These are phyloP conservation scores for Aspergillus biplanus DNA, from an alignment of 495 filamentous ascomycete genomes.

Conservation along the genomic window DNA sequence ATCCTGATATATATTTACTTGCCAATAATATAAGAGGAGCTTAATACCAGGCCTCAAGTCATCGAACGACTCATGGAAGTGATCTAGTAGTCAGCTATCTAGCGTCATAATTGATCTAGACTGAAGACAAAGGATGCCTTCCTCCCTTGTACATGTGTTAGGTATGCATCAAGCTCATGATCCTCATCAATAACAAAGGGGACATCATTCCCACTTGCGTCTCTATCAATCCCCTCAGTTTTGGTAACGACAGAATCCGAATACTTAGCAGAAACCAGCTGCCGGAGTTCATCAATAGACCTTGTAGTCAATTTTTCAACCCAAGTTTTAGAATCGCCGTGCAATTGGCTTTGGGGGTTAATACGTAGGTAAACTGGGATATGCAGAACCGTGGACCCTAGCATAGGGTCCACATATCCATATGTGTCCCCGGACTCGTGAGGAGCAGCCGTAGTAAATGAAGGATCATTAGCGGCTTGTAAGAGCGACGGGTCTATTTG, in stretches of 20 bases:
- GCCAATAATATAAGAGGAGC: not conserved
- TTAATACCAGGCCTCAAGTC: not conserved
- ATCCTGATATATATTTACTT: too few relatives aligned
- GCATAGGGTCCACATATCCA: conserved; percentile 43
- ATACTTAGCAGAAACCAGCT: conserved; percentile 57
- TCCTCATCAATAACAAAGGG: conserved; percentile 65
- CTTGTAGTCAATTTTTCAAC: conserved; percentile 58
- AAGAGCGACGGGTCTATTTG: conserved; percentile 69
- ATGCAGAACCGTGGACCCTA: conserved; percentile 32
- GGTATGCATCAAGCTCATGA: conserved; percentile 69
- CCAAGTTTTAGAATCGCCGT: conserved; percentile 58
- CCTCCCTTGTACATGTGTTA: conserved; percentile 62
- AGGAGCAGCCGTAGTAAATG: conserved; percentile 45
- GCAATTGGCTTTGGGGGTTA: conserved; percentile 54
- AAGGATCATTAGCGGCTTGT: conserved; percentile 54
- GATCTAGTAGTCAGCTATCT: not conserved
- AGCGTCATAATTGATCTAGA: conserved; percentile 27
- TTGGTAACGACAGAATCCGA: conserved; percentile 57
- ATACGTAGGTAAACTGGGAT: conserved; percentile 70
- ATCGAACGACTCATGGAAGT: not conserved
- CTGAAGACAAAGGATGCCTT: conserved; percentile 69
- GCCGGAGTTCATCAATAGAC: conserved; percentile 59
- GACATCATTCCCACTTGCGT: conserved; percentile 59
- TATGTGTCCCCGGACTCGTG: conserved; percentile 42
- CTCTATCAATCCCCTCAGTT: conserved; percentile 69